Evolutionary conservation across 1,284 basidiomycete species (phyloP), one percentile per base, ranked within the genome.

Genomic region (Apiotrichum laibachii): DNA sequence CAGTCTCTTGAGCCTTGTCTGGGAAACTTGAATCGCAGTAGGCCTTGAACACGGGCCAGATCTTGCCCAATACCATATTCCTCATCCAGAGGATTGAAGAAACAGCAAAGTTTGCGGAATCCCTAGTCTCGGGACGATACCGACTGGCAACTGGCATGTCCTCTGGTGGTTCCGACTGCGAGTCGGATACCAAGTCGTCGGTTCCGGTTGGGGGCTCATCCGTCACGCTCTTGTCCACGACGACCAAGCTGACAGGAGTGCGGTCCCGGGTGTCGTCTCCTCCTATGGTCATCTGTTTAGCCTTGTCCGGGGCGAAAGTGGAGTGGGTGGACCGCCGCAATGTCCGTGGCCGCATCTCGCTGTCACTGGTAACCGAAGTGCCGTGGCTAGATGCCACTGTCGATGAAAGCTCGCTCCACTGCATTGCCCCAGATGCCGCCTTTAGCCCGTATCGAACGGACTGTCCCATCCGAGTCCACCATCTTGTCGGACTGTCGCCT

Each of bases 1-100:
- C 65, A 21, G 64, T 60, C 57, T 77, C 75, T 51, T 77, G 75
- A 35, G 50, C 61, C 12, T 60, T 56, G 53, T 77, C 75, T 2
- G 72, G 67, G 54, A 72, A 77, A 18, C 61, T 68, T n/a, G 69
- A 71, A 53, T 77, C 71, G 54, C 46, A 47, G 31, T 47, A 47
- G 15, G 19, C 5, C 15, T 47, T 47, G 46, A 47, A 47, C 26
- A 22, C 18, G 8, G 46, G 46, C 46, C 46, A 47, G 1, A 6
- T 6, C 46, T 47, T 47, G 26, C 46, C 26, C 26, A 47, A 9
- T 2, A 47, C 3, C 15, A 47, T 8, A 8, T 33, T 16, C 46
- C 16, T 47, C 15, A 22, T 33, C 46, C n/a, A n/a, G n/a, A n/a
- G 10, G 46, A 46, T 46, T 46, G 21, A 3, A 22, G 26, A 5